Base-by-base conservation (phyloP, 1,284 basidiomycete genomes). In the Leccinum fallax region DNA sequence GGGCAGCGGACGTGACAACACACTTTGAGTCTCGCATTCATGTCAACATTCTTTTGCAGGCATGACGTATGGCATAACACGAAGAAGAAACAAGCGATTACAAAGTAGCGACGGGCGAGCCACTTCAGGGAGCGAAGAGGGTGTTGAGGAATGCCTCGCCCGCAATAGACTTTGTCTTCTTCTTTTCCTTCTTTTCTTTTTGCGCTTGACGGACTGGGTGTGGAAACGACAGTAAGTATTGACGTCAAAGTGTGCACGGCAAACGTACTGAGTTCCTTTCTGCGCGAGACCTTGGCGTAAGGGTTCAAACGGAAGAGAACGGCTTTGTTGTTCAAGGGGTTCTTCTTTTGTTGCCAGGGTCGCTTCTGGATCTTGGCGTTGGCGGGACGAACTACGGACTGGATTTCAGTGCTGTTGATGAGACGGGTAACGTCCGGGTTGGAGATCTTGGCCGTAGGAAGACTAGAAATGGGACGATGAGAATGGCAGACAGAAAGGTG, bases 281-380 rank as follows among this genome's bases (percentile, higher is more conserved):
- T 85, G 78, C 93, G 90, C 74, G 95, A 79, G 60, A 91, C 92
- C 87, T 96, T 97, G 76, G 97, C 97, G 82, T 99, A 99, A 61
- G 97, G 97, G 88, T 99, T 99, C 81, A 99, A 88, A 73, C 96
- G 91, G 95, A 97, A 98, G 77, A 99, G 89, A 72, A 98, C 85
- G 64, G 87, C 92, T 83, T 94, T 95, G 93, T 99, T 99, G 81
- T 88, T 81, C 74, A 97, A 88, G 62, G 97, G 95, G 87, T 98
- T 98, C 93, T 98, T 98, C 92, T 96, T 96, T 85, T 98, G 97
- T 68, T 95, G 95, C 93, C 94, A 97, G 68, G 96, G 95, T 76
- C 95, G 91, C 79, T 93, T 95, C 81, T 91, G 90, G 66, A 82
- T 75, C 79, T 92, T 90, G 65, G 88, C 80, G 69, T 89, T 89